phyloP scores from a whole-genome alignment of 441 rosid species.

The Aquilaria agallochum region DNA sequence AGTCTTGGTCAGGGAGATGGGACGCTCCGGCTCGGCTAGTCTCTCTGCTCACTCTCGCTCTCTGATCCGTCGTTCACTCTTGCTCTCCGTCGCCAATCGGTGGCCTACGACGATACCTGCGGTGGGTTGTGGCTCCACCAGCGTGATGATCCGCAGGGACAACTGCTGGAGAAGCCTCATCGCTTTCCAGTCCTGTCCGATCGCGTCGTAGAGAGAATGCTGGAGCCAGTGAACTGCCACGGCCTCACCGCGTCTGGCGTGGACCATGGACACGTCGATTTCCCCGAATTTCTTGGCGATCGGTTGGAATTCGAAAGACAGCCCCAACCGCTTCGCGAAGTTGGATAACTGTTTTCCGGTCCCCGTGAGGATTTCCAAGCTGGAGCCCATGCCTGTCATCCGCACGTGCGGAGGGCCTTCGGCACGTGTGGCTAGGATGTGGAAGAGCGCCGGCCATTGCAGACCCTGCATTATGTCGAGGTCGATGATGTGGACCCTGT shows the following conservation, averaged over 20 bases:
- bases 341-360: slow-evolving; percentile 61
- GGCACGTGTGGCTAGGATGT: slow-evolving; percentile 53
- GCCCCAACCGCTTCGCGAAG: slow-evolving; percentile 57
- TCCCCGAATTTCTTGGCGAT: slow-evolving; percentile 57
- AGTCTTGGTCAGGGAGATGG: slow-evolving; percentile 62
- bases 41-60: background rate
- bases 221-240: slow-evolving; percentile 69
- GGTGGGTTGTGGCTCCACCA: slow-evolving; percentile 35
- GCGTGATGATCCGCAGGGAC: slow-evolving; percentile 45
- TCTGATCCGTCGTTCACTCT: too few relatives aligned
- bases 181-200: slow-evolving; percentile 59
- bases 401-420: slow-evolving; percentile 59
- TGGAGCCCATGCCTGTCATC: slow-evolving; percentile 58
- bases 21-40: slow-evolving; percentile 58
- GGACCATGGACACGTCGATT: slow-evolving; percentile 30
- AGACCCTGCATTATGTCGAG: slow-evolving; percentile 73
- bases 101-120: too few relatives aligned
- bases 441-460: slow-evolving; percentile 75
- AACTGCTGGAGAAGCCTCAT: slow-evolving; percentile 43
- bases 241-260: slow-evolving; percentile 37
- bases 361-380: slow-evolving; percentile 44
- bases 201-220: slow-evolving; percentile 57
- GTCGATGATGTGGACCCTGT: slow-evolving; percentile 58
- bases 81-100: too few relatives aligned
- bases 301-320: slow-evolving; percentile 64